Evolutionary conservation across 768 basidiomycete species (phyloP), one percentile per base, ranked within the genome.

Genomic region (Termitomyces sp.): DNA sequence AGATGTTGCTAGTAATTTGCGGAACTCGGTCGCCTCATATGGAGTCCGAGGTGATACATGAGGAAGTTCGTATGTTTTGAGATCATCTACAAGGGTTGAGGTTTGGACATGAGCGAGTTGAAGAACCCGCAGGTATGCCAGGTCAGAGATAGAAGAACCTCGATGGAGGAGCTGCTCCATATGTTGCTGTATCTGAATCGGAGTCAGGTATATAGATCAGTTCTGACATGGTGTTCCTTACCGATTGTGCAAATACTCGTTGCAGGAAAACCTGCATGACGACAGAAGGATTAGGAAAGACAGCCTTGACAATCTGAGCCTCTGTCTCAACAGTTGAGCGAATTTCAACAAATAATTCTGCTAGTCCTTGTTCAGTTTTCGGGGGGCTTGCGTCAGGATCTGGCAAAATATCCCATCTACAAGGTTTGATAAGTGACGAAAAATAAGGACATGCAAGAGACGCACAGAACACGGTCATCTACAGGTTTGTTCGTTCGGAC

Each of bases 251-350:
- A 72, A 99, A 99, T 1, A 99, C 93, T 34, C 97, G 81, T 66
- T 98, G 97, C 41, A 99, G 69, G 71, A 99, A 98, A 16, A 98
- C 95, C 69, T 97, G 94, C 93, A 98, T 95, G 3, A 99, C 97
- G 16, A 92, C 83, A 17, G 89, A 84, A 9, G 97, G 96, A 63
- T 96, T 94, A 0, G 97, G 97, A 70, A 99, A 99, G 12, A 99
- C 97, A 3, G 94, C 96, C 69, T 97, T 95, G 28, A 99, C 95
- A 52, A 99, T 99, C 67, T 98, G 94, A 0, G 92, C 89, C 71
- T 99, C 97, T 55, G 96, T 94, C 34, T 88, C 91, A 23, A 98
- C 94, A 0, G 96, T 98, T 4, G 79, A 77, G 41, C 93, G 79
- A 55, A 99, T 98, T 69, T 98, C 94, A 21, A 76, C 75, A 65